Conservation (phyloP, 257 asterid species). For the Penstemon davidsonii region DNA sequence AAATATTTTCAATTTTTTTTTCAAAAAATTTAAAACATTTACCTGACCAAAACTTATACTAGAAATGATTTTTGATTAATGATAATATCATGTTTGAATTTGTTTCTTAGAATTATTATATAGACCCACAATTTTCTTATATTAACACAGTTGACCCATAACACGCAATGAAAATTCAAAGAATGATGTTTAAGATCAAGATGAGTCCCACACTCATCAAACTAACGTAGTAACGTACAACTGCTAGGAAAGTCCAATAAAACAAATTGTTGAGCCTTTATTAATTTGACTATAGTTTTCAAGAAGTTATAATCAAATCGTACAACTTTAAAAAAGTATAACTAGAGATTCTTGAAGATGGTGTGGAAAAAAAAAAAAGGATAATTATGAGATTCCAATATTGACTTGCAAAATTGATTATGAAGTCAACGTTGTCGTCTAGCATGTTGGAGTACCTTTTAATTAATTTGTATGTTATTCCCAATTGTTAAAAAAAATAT, state of each 20-base stretch:
- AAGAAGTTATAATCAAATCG: neutral
- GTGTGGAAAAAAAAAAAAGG: too few relatives aligned
- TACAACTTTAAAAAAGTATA: neutral
- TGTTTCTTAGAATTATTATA: neutral
- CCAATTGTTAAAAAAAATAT: too few relatives aligned
- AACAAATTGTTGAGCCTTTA: slow-evolving; percentile 21
- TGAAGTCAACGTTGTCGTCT: slow-evolving; percentile 25
- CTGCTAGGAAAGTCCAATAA: slow-evolving; percentile 10
- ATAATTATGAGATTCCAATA: neutral
- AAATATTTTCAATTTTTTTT: too few relatives aligned
- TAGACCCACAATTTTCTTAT: too few relatives aligned
- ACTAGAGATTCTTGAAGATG: slow-evolving; percentile 7
- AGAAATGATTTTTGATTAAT: too few relatives aligned
- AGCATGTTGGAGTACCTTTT: neutral
- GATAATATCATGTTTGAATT: neutral
- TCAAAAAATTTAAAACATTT: too few relatives aligned
- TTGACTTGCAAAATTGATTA: slow-evolving; percentile 14
- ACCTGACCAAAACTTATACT: too few relatives aligned
- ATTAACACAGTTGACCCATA: neutral
- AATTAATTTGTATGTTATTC: too few relatives aligned
- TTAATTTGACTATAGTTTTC: slow-evolving; percentile 22
- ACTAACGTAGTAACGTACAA: neutral
- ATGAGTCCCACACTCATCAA: slow-evolving; percentile 21
- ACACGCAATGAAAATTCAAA: neutral
- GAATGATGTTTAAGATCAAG: neutral